Evolutionary conservation across 139 green algal species (phyloP), one percentile per base, ranked within the genome.

Genomic region (Coelastrella sp.): DNA sequence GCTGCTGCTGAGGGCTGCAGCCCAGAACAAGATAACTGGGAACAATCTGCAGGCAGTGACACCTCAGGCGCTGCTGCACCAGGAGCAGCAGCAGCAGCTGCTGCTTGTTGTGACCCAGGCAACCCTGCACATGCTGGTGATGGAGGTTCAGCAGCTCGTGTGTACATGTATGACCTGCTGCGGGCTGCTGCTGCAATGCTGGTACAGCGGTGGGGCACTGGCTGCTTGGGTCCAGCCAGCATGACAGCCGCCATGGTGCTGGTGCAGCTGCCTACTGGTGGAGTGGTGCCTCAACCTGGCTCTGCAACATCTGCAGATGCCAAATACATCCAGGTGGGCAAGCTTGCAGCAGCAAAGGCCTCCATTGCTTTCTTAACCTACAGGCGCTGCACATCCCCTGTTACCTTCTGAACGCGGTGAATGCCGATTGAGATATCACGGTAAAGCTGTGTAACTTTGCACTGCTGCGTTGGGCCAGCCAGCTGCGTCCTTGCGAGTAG

Each of bases 321-420:
- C 20, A 97, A 96, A 87, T 87, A 90, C 24, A 61, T 97, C 8
- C 95, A 97, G 93, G 94, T 94, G 35, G 35, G 35, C 35, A 49
- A 49, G 35, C 35, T 49, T 49, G 35, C 35, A 49, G 35, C 35
- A 49, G 1, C 35, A 49, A 49, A 49, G 35, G 35, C 3, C 35
- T 49, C 35, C 35, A 49, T 49, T 49, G 35, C 35, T 3, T 49
- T 49, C 35, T 49, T 3, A 49, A 49, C 35, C 35, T 49, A 49
- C 35, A 49, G 35, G 35, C 35, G 35, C 35, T 49, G 35, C 35
- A 49, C 1, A 49, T 49, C 35, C 35, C 35, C 35, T 49, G 35
- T 49, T 49, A 49, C 35, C 35, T 49, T 49, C 1, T 49, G 35
- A 49, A 49, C 35, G 35, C n/a, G n/a, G n/a, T 49, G 35, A 49